Evolutionary conservation across 306 rosid genomes (phyloP).

Genomic region (Ceratonia siliqua): DNA sequence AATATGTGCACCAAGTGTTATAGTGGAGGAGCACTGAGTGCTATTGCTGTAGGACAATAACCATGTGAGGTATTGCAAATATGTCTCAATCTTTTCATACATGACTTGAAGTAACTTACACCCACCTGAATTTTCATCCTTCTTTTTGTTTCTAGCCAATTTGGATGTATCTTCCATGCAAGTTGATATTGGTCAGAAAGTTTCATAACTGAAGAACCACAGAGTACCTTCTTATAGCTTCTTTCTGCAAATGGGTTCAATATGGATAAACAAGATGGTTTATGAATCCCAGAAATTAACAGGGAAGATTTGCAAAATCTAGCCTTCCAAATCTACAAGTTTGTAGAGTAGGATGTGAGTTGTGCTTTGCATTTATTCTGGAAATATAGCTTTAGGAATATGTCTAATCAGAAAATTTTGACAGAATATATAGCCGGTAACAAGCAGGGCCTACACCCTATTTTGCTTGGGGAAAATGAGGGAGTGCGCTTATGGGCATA

Average conservation of each 20-base stretch:
- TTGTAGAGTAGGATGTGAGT: neutral
- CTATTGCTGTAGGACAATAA: slow-evolving; percentile 10
- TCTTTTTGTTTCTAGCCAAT: neutral
- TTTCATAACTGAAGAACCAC: neutral
- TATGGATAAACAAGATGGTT: neutral
- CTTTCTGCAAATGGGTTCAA: neutral
- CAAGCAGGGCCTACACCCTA: neutral
- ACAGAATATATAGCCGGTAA: neutral
- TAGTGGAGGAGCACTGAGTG: slow-evolving; percentile 49
- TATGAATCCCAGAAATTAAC: neutral
- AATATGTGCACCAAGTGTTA: slow-evolving; percentile 16
- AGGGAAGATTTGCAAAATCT: neutral
- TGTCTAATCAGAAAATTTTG: neutral
- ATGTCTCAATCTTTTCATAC: slow-evolving; percentile 34
- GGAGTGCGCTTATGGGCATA: neutral
- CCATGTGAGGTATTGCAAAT: slow-evolving; percentile 44
- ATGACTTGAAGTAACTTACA: slow-evolving; percentile 41
- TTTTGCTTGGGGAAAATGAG: neutral
- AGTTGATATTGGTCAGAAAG: neutral
- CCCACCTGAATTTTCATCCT: neutral
- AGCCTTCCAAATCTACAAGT: neutral
- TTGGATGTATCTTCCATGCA: neutral
- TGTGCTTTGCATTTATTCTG: neutral
- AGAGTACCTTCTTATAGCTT: neutral
- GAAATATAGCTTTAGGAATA: neutral